Percentiles rank a stretch among this genome's conserved stretches.
Evolutionary conservation across 768 basidiomycete species (phyloP).

Genomic region (Panus rudis): DNA sequence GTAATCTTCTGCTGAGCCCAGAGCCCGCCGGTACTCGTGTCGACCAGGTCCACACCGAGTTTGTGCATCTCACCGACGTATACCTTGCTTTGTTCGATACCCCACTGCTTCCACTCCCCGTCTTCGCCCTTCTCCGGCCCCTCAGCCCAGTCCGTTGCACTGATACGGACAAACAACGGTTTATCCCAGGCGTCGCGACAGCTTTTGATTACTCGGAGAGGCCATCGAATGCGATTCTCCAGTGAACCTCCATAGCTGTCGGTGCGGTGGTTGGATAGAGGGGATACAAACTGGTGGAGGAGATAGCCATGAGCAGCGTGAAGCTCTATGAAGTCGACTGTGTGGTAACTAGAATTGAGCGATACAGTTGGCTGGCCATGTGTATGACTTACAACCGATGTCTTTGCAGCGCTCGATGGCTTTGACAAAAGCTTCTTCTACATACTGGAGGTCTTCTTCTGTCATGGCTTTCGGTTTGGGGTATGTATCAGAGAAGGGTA

Average conservation of each 20-base stretch:
- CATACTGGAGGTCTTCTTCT: conserved; percentile 41
- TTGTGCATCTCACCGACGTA: conserved; percentile 49
- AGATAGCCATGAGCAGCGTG: conserved; percentile 72
- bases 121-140: conserved; percentile 44
- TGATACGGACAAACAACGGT: conserved; percentile 63
- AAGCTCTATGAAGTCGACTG: conserved; percentile 67
- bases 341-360: too few species aligned
- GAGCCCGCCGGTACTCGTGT: conserved; percentile 57
- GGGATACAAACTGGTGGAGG: conserved; percentile 63
- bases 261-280: conserved; percentile 63
- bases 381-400: conserved; percentile 47
- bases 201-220: conserved; percentile 47
- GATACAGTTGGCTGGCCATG: too few species aligned
- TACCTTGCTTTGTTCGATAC: conserved; percentile 66
- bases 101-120: conserved; percentile 63
- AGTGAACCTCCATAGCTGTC: conserved; percentile 71
- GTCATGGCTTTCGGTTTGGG: conserved; percentile 56
- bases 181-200: conserved; percentile 56
- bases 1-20: conserved; percentile 53
- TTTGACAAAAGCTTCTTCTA: conserved; percentile 56
- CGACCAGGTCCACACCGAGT: conserved; percentile 70
- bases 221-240: conserved; percentile 65
- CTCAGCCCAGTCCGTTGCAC: conserved; percentile 49
- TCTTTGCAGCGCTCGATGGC: conserved; percentile 48
- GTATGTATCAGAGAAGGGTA: conserved; percentile 47